Percentiles rank a stretch among this genome's conserved stretches.
phyloP scores from a whole-genome alignment of 176 grass and related monocot species.

The Oryza meridionalis region DNA sequence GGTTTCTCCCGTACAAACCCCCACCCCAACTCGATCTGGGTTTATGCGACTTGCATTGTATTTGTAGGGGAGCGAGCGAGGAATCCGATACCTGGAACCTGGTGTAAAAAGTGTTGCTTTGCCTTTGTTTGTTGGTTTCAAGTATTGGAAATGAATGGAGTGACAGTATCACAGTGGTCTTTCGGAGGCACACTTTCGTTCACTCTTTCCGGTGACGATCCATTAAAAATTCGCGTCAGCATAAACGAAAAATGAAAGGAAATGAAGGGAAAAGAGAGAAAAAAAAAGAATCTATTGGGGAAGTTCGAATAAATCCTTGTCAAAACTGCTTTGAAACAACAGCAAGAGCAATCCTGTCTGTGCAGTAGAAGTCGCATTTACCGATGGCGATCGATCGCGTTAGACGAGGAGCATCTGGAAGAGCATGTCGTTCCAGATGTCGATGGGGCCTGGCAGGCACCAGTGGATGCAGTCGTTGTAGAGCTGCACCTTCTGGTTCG shows the following conservation, averaged over 20 bases:
- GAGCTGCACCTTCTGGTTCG: slow-evolving; percentile 63
- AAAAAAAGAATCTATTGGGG: neutral
- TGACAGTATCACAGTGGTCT: neutral
- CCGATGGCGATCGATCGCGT: neutral
- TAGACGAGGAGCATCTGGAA: slow-evolving; percentile 64
- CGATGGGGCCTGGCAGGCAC: slow-evolving; percentile 75
- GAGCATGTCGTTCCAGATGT: slow-evolving; percentile 79
- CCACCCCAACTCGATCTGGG: neutral
- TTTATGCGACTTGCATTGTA: neutral
- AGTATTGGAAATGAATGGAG: neutral
- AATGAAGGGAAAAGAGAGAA: neutral
- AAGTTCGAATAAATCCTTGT: neutral
- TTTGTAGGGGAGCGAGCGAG: neutral
- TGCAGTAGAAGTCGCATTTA: slow-evolving; percentile 26
- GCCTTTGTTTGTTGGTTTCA: neutral
- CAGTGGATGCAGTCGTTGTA: slow-evolving; percentile 87
- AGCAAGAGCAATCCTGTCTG: slow-evolving; percentile 27
- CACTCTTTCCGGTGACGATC: slow-evolving; percentile 12
- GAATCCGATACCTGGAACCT: slow-evolving; percentile 19
- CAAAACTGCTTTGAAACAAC: slow-evolving; percentile 40
- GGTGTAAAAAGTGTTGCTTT: neutral
- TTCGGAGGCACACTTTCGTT: slow-evolving; percentile 1
- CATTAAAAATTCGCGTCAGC: slow-evolving; percentile 9
- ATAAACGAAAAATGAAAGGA: slow-evolving; percentile 4
- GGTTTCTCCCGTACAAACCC: neutral